Conservation (phyloP, 495 filamentous ascomycete species). For the Penicillium goetzii region DNA sequence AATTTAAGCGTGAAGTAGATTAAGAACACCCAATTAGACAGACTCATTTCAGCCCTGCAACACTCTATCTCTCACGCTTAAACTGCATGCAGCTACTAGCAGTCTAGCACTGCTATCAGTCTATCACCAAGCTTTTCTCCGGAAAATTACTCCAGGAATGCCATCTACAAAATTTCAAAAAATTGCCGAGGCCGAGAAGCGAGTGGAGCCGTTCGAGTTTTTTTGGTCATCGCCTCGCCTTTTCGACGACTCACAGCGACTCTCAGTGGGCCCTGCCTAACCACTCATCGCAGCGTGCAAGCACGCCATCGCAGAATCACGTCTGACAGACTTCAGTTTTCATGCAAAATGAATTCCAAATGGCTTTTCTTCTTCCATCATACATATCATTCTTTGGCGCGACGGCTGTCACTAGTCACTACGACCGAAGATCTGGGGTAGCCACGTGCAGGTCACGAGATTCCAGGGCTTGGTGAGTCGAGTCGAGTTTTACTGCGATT, state of each 20-base stretch:
- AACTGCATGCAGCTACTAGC: neutral
- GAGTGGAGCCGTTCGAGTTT: slow-evolving; percentile 18
- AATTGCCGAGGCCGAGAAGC: neutral
- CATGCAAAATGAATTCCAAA: neutral
- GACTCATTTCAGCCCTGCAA: slow-evolving; percentile 3
- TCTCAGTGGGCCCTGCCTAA: slow-evolving; percentile 10
- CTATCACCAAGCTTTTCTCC: neutral
- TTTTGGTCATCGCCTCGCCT: slow-evolving; percentile 19
- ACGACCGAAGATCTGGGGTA: slow-evolving; percentile 12
- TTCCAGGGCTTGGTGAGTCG: slow-evolving; percentile 16
- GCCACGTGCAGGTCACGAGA: slow-evolving; percentile 28
- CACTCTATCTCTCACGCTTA: neutral
- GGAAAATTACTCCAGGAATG: neutral
- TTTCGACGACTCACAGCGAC: neutral
- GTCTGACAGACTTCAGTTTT: neutral
- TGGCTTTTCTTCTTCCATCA: slow-evolving; percentile 8
- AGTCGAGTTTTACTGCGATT: neutral
- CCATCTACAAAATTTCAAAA: neutral
- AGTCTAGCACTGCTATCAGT: neutral
- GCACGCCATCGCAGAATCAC: slow-evolving; percentile 29
- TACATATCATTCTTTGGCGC: neutral
- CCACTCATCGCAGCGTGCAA: slow-evolving; percentile 21
- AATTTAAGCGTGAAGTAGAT: neutral
- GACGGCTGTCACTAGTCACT: neutral
- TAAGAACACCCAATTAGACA: neutral